A percentile compares a stretch with the other conserved stretches of the same genome.
These are phyloP conservation scores for Calamus simplicifolius DNA, from an alignment of 176 grass and related monocot species.

Conservation along the genomic window DNA sequence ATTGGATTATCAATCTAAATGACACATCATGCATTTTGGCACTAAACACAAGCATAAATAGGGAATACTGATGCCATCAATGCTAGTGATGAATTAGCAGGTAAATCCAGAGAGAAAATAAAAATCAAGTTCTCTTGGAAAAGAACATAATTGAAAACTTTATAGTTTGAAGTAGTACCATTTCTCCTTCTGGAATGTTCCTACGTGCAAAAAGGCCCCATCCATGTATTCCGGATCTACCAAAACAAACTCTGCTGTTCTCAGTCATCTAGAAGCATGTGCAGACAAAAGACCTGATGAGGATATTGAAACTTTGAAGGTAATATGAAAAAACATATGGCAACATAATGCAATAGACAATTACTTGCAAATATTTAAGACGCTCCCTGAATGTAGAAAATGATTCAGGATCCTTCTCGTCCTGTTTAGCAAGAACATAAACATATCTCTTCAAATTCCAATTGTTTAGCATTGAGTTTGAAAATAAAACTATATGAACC, in stretches of 20 bases:
- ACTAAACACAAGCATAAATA: too few relatives aligned
- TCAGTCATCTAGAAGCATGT: slow-evolving; percentile 65
- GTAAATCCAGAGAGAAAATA: background rate
- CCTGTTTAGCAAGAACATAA: slow-evolving; percentile 39
- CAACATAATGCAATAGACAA: slow-evolving; percentile 11
- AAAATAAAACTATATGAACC: too few relatives aligned
- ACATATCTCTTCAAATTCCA: background rate
- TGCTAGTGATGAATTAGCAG: too few relatives aligned
- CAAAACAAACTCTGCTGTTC: slow-evolving; percentile 94
- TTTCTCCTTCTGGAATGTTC: slow-evolving; percentile 98
- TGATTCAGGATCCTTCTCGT: slow-evolving; percentile 77
- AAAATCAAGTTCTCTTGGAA: background rate
- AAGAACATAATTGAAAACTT: slow-evolving; percentile 5
- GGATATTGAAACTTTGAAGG: slow-evolving; percentile 2
- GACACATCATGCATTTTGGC: too few relatives aligned
- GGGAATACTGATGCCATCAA: too few relatives aligned
- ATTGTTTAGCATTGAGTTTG: too few relatives aligned
- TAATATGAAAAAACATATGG: background rate
- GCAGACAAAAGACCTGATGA: slow-evolving; percentile 15
- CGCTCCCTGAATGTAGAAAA: slow-evolving; percentile 96
- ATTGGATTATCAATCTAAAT: too few relatives aligned
- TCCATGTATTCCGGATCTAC: slow-evolving; percentile 97
- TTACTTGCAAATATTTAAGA: slow-evolving; percentile 78
- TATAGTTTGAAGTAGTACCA: slow-evolving; percentile 41
- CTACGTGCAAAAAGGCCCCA: slow-evolving; percentile 93